Conservation (phyloP, 1,139 yeast species). For the Meyerozyma guilliermondii region DNA sequence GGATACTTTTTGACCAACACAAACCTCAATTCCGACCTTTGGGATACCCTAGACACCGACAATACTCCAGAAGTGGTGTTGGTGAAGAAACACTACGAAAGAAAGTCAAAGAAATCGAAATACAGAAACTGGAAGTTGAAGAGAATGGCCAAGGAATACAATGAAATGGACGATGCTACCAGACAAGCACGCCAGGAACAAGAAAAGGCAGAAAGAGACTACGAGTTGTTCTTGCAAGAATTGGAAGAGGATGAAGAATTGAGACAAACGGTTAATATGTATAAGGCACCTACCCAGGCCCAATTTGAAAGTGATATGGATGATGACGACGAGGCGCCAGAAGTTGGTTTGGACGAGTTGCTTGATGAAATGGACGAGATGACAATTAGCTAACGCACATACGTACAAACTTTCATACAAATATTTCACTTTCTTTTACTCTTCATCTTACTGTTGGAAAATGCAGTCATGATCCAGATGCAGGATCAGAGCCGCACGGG, state of each 20-base stretch:
- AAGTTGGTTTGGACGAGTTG: constrained; percentile 73
- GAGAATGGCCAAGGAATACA: constrained; percentile 97
- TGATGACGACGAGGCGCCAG: constrained; percentile 72
- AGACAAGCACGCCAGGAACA: constrained; percentile 83
- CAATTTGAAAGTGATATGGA: constrained; percentile 45
- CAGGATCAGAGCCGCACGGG: too few species aligned
- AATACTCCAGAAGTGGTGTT: constrained; percentile 84
- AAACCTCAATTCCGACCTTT: constrained; percentile 80
- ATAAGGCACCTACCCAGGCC: constrained; percentile 49
- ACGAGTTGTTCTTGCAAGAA: constrained; percentile 93
- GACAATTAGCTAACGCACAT: constrained; percentile 31
- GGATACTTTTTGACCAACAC: constrained; percentile 84
- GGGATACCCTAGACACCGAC: constrained; percentile 64
- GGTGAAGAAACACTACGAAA: constrained; percentile 86
- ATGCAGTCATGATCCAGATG: too few species aligned
- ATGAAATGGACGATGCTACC: constrained; percentile 68
- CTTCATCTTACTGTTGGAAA: too few species aligned
- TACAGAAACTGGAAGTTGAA: constrained; percentile 92
- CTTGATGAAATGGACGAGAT: constrained; percentile 91
- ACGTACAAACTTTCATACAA: too few species aligned
- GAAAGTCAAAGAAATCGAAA: constrained; percentile 71
- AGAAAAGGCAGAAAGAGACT: constrained; percentile 91
- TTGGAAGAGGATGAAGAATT: constrained; percentile 95
- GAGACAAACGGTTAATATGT: constrained; percentile 84
- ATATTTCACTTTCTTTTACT: too few species aligned